phyloP scores from a whole-genome alignment of 768 basidiomycete genomes.

The Leucosporidium yakuticum region DNA sequence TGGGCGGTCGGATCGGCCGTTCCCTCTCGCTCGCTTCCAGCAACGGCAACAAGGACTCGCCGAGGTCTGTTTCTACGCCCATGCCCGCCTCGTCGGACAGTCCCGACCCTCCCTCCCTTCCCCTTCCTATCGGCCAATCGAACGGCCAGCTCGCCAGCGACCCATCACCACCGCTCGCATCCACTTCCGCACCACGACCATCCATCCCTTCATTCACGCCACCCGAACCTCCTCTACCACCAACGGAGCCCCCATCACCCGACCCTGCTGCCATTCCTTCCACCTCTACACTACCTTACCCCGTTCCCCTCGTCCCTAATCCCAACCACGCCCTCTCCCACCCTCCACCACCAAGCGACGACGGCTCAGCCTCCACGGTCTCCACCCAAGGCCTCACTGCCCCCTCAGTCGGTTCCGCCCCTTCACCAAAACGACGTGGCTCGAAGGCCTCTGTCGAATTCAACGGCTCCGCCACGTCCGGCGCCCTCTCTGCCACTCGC shows the following conservation, averaged over 20 bases:
- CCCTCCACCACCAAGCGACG: slow-evolving; percentile 11
- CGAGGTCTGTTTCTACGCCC: background rate
- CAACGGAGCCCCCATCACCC: background rate
- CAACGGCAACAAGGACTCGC: slow-evolving; percentile 1
- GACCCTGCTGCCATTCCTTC: no score
- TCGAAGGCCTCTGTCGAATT: slow-evolving; percentile 6
- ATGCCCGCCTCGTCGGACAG: background rate
- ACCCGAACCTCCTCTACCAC: background rate
- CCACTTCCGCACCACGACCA: no score
- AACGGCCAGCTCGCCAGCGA: background rate
- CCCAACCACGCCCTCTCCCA: background rate
- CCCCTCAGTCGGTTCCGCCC: background rate
- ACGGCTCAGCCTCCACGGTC: slow-evolving; percentile 12
- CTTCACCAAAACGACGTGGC: slow-evolving; percentile 3
- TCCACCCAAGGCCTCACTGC: background rate
- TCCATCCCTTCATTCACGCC: no score
- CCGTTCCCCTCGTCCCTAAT: background rate
- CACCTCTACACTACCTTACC: background rate
- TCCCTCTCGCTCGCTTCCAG: slow-evolving; percentile 1
- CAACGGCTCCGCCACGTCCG: background rate
- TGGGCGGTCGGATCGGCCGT: background rate
- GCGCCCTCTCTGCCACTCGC: slow-evolving; percentile 10
- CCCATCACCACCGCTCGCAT: no score
- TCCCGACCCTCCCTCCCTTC: background rate
- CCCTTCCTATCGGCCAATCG: background rate